phyloP scores from a whole-genome alignment of 768 basidiomycete genomes.

The Trametes punicea region DNA sequence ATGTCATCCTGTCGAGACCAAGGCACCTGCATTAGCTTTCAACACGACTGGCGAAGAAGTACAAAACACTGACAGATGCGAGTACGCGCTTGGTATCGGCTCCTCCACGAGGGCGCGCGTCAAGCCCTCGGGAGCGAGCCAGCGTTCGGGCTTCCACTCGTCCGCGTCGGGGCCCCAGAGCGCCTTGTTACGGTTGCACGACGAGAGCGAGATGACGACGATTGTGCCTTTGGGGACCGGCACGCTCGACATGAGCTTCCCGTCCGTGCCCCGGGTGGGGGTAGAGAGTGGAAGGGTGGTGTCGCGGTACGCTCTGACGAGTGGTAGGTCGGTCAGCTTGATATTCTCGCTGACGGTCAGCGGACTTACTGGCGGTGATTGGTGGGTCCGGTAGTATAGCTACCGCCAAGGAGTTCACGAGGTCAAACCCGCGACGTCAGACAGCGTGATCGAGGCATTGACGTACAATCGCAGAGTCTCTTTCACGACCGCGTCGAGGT shows the following conservation, averaged over 20 bases:
- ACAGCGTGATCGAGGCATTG: background rate
- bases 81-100: constrained; percentile 19
- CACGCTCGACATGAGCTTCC: constrained; percentile 38
- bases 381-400: constrained; percentile 43
- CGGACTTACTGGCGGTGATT: constrained; percentile 24
- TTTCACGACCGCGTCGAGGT: constrained; percentile 2
- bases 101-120: constrained; percentile 14
- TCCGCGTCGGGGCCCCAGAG: constrained; percentile 62
- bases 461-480: constrained; percentile 7
- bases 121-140: constrained; percentile 37
- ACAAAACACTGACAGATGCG: constrained; percentile 16
- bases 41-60: too few relatives aligned
- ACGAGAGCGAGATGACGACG: constrained; percentile 39
- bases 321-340: background rate
- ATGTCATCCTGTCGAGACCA: background rate
- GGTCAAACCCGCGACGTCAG: background rate
- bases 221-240: constrained; percentile 45
- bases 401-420: background rate
- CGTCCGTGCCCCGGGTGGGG: constrained; percentile 42
- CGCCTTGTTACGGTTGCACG: constrained; percentile 45
- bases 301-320: constrained; percentile 41
- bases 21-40: background rate
- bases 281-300: constrained; percentile 53
- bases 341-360: background rate
- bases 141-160: constrained; percentile 60